Conservation (phyloP, 2,329 filamentous ascomycete species). For the Penicillium sumatraense region DNA sequence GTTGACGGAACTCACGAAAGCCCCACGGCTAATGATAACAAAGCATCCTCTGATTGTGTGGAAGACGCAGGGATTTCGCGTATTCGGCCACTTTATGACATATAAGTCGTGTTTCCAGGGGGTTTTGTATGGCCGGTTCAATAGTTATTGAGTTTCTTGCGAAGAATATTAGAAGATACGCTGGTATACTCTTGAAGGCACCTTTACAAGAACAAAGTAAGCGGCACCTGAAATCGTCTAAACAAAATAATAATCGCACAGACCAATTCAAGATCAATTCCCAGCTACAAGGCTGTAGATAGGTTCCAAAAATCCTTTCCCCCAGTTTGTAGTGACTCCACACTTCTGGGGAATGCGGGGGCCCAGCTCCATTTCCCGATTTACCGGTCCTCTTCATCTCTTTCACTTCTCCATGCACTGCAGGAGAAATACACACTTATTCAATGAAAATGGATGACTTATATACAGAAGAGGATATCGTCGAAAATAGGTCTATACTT, state of each 20-base stretch:
- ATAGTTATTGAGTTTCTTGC: conserved; percentile 43
- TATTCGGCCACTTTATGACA: background rate
- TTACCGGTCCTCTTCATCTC: background rate
- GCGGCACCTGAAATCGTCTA: too few relatives aligned
- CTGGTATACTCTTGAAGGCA: too few relatives aligned
- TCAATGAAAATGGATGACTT: background rate
- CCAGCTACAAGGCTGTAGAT: too few relatives aligned
- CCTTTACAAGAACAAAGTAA: too few relatives aligned
- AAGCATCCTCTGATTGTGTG: background rate
- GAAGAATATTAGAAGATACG: background rate
- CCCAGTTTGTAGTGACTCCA: too few relatives aligned
- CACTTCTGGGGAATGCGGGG: background rate
- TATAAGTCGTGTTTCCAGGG: background rate
- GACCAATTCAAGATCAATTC: too few relatives aligned
- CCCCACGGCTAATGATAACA: background rate
- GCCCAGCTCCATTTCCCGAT: background rate
- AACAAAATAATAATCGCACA: too few relatives aligned
- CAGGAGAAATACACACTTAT: background rate
- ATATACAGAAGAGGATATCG: background rate
- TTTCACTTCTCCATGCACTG: background rate
- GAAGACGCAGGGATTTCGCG: background rate
- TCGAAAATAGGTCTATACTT: background rate
- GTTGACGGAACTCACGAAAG: background rate
- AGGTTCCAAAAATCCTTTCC: too few relatives aligned
- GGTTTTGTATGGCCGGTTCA: too few relatives aligned